phyloP scores from a whole-genome alignment of 257 asterid genomes.

The Solanum sejunctum region DNA sequence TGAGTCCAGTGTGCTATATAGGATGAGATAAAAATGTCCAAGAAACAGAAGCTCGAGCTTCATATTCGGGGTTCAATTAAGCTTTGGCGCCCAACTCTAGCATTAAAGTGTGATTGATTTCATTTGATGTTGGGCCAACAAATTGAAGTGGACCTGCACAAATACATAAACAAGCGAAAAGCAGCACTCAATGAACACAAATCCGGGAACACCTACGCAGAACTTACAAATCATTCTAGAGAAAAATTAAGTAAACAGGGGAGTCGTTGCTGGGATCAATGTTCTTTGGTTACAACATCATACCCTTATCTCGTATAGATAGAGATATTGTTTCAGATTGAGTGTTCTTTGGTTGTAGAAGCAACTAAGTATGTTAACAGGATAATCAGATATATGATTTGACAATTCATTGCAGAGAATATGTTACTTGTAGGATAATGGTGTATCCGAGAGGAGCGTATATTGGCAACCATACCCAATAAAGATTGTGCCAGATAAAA shows the following conservation, averaged over 20 bases:
- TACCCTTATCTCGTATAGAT: not conserved
- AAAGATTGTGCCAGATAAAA: not conserved
- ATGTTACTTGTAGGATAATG: not conserved
- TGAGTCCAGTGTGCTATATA: not conserved
- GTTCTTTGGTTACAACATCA: not conserved
- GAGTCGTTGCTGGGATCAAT: not conserved
- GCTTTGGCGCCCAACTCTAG: constrained; percentile 63
- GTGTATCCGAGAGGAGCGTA: not conserved
- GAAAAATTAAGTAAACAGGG: not conserved
- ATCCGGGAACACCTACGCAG: not conserved
- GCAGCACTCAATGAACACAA: not conserved
- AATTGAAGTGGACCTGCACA: constrained; percentile 83
- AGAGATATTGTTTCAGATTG: not conserved
- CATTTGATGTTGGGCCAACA: constrained; percentile 56
- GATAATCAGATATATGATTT: not conserved
- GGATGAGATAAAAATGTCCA: not conserved
- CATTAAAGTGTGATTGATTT: constrained; percentile 65
- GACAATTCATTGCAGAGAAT: not conserved
- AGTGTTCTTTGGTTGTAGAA: not conserved
- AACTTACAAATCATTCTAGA: not conserved
- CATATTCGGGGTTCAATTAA: not conserved
- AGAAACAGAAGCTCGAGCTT: not conserved
- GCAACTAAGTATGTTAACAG: not conserved
- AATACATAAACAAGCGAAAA: not conserved
- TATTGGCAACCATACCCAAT: not conserved